Percentiles rank a stretch among this genome's conserved stretches.
These are phyloP conservation scores for Lentithecium fluviatile DNA, from an alignment of 495 filamentous ascomycete species.

Conservation along the genomic window DNA sequence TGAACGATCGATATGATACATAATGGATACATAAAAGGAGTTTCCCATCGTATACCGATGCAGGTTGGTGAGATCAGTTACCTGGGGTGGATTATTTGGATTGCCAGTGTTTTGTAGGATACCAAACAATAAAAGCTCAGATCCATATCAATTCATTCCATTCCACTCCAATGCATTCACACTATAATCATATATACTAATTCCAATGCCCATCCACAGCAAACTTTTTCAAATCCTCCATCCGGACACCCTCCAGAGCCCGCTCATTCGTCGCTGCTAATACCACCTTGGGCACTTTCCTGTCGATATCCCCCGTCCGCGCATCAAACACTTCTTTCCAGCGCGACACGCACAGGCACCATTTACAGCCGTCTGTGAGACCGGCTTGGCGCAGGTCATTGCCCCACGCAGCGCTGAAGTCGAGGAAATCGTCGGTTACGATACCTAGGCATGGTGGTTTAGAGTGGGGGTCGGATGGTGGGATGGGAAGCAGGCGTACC, in stretches of 20 bases:
- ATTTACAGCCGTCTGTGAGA: conserved; percentile 56
- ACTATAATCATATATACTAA: conserved; percentile 7
- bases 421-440: conserved; percentile 60
- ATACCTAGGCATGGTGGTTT: no score
- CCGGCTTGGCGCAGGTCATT: conserved; percentile 57
- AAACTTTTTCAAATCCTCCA: conserved; percentile 51
- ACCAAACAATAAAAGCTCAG: background rate
- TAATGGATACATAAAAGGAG: background rate
- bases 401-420: conserved; percentile 56
- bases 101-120: background rate
- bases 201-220: conserved; percentile 41
- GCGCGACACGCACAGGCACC: conserved; percentile 57
- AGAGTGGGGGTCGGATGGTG: no score
- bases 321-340: conserved; percentile 56
- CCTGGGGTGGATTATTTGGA: no score
- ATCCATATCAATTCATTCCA: background rate
- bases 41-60: background rate
- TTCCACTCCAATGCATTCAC: background rate
- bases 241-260: conserved; percentile 47
- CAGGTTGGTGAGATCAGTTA: no score
- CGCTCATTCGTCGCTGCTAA: conserved; percentile 19
- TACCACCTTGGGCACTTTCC: conserved; percentile 41
- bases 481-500: no score
- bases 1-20: background rate
- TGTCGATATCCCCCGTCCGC: conserved; percentile 41